These are phyloP conservation scores for Xylariaceae sp. DNA, from an alignment of 2,329 filamentous ascomycete genomes.

Conservation along the genomic window DNA sequence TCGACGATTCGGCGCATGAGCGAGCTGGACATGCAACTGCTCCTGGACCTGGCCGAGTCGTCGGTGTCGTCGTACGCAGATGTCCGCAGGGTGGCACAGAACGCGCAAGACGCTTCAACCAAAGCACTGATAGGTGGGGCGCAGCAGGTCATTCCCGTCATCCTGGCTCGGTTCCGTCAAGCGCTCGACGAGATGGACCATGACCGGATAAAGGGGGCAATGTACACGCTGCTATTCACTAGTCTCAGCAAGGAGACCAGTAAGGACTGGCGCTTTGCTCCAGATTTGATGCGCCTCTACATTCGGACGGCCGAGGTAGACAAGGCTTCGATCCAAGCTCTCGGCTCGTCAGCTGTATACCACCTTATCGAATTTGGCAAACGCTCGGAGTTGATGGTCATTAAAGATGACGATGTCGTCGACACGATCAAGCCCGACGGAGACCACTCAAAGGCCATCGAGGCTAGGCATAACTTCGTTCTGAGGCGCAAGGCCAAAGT, in stretches of 20 bases:
- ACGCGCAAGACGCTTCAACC: constrained; percentile 84
- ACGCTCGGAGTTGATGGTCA: constrained; percentile 76
- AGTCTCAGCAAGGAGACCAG: constrained; percentile 82
- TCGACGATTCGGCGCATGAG: constrained; percentile 82
- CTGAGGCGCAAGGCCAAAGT: constrained; percentile 68
- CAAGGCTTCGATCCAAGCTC: constrained; percentile 87
- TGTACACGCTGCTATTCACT: constrained; percentile 87
- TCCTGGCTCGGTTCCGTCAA: constrained; percentile 71
- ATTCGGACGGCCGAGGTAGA: constrained; percentile 86
- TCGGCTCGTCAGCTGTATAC: constrained; percentile 76
- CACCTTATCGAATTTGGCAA: constrained; percentile 90
- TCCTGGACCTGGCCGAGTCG: constrained; percentile 84
- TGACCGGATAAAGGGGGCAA: constrained; percentile 86
- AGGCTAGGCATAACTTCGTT: constrained; percentile 67
- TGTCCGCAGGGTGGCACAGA: constrained; percentile 89
- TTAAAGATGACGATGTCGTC: constrained; percentile 67
- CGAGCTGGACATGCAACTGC: constrained; percentile 76
- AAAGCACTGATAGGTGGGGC: constrained; percentile 86
- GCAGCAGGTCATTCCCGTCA: constrained; percentile 81
- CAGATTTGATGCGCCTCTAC: constrained; percentile 81
- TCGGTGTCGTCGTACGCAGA: constrained; percentile 91
- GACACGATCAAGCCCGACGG: constrained; percentile 64
- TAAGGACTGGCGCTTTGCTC: constrained; percentile 91
- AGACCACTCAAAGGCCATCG: constrained; percentile 57
- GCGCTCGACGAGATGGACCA: constrained; percentile 77